Base-by-base conservation (phyloP, 495 filamentous ascomycete species). In the Neurospora intermedia region DNA sequence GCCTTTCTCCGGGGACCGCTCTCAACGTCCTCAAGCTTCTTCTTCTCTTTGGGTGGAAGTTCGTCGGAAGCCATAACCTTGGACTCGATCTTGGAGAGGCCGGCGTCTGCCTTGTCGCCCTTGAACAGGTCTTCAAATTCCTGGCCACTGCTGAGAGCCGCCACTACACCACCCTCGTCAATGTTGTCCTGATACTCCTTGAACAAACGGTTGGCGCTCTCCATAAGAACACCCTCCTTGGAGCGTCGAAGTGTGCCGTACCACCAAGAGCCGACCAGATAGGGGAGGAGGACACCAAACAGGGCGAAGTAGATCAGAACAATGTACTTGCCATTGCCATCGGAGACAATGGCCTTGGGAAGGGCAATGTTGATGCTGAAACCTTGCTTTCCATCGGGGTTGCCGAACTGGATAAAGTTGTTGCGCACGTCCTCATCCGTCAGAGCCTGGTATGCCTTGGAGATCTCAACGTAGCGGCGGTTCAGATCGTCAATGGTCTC, bases 321-420 rank as follows among this genome's bases (percentile, higher is more conserved):
- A 66, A 98, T 93, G 78, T 97, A 98, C 85, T 98, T 98, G 46
- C 93, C 95, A 80, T 94, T 94, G 70, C 94, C 95, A 73, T 98
- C 93, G 39, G 91, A 91, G 71, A 99, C 87, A 75, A 99, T 94
- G 82, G 94, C 92, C 79, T 96, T 91, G 18, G 96, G 96, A 59
- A 99, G 88, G 39, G 95, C 96, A 76, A 99, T 98, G 73, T 97
- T 95, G 79, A 98, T 98, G 82, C 94, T 98, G 85, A 92, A 95
- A 78, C 94, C 94, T 81, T 99, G 96, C 85, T 97, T 98, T 71
- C 96, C 96, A 79, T 99, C 96, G 7, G 96, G 96, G 81, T 99
- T 94, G 66, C 96, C 96, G 80, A 91, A 99, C 80, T 97, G 92
- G 43, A 94, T 89, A 80, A 91, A 98, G 84, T 99, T 99, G 81